phyloP scores from a whole-genome alignment of 371 early-diverging fungal species.

The Rhizomucor miehei region DNA sequence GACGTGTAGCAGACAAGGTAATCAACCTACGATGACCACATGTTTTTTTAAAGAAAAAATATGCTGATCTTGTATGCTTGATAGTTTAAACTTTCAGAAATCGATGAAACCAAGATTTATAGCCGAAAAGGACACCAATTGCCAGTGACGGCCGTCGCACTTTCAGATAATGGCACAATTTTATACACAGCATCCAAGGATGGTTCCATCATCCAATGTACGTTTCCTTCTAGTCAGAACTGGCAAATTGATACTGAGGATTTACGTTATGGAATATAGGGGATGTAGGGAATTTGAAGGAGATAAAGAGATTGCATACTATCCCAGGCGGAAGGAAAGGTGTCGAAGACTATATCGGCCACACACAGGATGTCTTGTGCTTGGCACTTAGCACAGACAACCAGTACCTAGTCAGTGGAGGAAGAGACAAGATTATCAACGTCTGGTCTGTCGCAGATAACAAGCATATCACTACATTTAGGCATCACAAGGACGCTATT shows the following conservation, averaged over 20 bases:
- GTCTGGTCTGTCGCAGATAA: conserved; percentile 85
- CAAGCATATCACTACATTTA: conserved; percentile 69
- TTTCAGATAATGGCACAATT: conserved; percentile 63
- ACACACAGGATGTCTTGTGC: conserved; percentile 78
- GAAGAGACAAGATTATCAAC: conserved; percentile 86
- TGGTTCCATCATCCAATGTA: conserved; percentile 85
- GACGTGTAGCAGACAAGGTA: conserved; percentile 50
- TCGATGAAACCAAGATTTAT: conserved; percentile 36
- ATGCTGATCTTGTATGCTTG: conserved; percentile 1
- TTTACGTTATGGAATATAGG: too few relatives aligned
- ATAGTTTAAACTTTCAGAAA: conserved; percentile 45
- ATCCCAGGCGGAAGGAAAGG: conserved; percentile 75
- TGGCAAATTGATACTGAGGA: too few relatives aligned
- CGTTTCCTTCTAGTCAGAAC: conserved; percentile 2
- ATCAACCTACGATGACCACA: not conserved
- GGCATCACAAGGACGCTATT: conserved; percentile 90
- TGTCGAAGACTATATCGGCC: conserved; percentile 75
- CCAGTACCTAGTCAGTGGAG: conserved; percentile 80
- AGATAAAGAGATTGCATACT: conserved; percentile 56
- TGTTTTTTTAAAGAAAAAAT: too few relatives aligned
- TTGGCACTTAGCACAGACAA: conserved; percentile 84
- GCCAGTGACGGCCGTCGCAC: conserved; percentile 76
- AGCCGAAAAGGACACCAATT: conserved; percentile 67
- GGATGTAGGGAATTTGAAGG: conserved; percentile 54
- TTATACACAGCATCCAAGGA: conserved; percentile 91